Conservation (phyloP, 108 stramenopile genomes). For the Cylindrotheca closterium region DNA sequence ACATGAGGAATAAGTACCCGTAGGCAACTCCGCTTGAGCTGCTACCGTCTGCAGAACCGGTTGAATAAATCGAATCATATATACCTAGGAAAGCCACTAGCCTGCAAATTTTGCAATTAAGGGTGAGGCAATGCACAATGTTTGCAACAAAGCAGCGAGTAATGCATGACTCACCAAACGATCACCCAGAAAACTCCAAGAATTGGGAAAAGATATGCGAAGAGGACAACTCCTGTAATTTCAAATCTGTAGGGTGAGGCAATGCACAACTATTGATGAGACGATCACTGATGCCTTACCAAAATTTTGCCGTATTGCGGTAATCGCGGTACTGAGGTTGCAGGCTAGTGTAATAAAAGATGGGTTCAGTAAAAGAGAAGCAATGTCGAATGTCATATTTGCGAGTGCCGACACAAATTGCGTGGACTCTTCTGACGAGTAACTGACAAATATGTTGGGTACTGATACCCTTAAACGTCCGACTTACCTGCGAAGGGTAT, state of each 20-base stretch:
- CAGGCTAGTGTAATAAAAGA: no score
- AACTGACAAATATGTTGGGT: no score
- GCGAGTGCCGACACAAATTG: no score
- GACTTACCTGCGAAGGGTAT: conserved; percentile 72
- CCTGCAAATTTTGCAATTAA: conserved; percentile 3
- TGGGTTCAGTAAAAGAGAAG: not conserved
- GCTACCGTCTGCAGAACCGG: conserved; percentile 2
- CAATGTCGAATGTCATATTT: no score
- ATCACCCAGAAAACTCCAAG: conserved; percentile 68
- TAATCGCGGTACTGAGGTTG: conserved; percentile 73
- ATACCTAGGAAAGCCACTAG: conserved; percentile 7
- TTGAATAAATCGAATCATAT: not conserved
- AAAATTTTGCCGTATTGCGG: conserved; percentile 72
- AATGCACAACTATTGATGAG: no score
- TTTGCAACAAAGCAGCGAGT: no score
- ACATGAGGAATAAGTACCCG: conserved; percentile 59
- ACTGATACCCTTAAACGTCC: not conserved
- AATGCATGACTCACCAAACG: no score
- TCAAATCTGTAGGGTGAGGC: no score
- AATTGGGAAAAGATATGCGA: conserved; percentile 65
- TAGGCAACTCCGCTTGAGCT: conserved; percentile 35
- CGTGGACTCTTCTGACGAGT: not conserved
- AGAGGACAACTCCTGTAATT: conserved; percentile 46
- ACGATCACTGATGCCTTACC: no score
- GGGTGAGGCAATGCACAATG: no score